Evolutionary conservation across 129 eudicot species (phyloP).

Genomic region (Erigeron canadensis): DNA sequence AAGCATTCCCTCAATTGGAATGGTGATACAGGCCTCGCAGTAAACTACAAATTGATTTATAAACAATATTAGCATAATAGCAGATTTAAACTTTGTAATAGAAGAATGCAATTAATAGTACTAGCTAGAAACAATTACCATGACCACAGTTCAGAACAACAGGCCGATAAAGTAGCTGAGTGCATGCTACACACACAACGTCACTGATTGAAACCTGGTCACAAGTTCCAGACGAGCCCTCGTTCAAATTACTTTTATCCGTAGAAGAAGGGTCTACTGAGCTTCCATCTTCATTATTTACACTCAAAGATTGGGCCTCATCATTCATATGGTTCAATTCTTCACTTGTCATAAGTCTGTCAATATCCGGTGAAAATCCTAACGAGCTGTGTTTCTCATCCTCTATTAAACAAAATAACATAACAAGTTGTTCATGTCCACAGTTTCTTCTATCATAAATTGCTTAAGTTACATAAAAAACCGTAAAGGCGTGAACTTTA

Average conservation of each 20-base stretch:
- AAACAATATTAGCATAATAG: constrained; percentile 14
- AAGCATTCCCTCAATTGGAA: constrained; percentile 44
- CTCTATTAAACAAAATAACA: constrained; percentile 43
- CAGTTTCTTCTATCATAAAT: constrained; percentile 6
- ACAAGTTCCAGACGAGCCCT: constrained; percentile 17
- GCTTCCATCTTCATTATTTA: constrained; percentile 13
- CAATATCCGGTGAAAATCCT: constrained; percentile 54
- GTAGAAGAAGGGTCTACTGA: constrained; percentile 20
- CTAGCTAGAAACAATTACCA: constrained; percentile 36
- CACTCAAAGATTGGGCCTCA: constrained; percentile 14
- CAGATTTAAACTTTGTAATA: not conserved
- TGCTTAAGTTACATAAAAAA: not conserved
- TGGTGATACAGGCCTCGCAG: constrained; percentile 58
- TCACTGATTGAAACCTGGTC: constrained; percentile 49
- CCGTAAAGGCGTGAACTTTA: constrained; percentile 3
- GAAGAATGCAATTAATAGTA: constrained; percentile 5
- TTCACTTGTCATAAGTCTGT: constrained; percentile 34
- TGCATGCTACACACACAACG: constrained; percentile 59
- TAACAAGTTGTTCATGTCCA: not conserved
- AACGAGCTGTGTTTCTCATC: constrained; percentile 39
- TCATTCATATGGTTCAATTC: constrained; percentile 12
- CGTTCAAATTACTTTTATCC: constrained; percentile 24
- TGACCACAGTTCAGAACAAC: constrained; percentile 82
- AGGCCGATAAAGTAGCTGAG: constrained; percentile 54
- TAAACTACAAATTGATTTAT: constrained; percentile 36